Percentiles rank a stretch among this genome's conserved stretches.
These are phyloP conservation scores for Aegilops bicornis DNA, from an alignment of 176 grass and related monocot genomes.

Conservation along the genomic window DNA sequence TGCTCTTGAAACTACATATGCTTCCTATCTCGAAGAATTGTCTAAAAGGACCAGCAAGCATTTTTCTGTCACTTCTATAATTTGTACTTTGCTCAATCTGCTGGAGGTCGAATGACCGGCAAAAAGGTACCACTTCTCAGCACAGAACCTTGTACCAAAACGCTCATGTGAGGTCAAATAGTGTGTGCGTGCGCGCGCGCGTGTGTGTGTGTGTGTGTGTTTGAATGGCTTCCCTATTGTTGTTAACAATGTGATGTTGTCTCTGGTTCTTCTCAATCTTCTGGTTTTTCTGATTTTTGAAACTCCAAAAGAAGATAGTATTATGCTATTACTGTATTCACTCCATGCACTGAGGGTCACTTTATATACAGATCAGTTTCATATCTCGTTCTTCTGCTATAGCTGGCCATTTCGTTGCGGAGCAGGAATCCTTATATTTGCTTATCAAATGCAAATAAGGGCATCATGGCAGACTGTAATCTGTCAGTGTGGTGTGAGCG, in stretches of 20 bases:
- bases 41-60: conserved; percentile 78
- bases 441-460: background rate
- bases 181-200: background rate
- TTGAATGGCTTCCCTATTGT: background rate
- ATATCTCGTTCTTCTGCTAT: background rate
- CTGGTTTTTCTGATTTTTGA: background rate
- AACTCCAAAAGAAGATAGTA: background rate
- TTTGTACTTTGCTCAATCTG: conserved; percentile 85
- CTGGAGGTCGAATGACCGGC: conserved; percentile 92
- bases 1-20: conserved; percentile 55
- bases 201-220: too few relatives aligned
- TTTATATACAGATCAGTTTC: background rate
- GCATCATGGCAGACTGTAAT: background rate
- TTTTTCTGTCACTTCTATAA: conserved; percentile 99
- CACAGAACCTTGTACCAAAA: background rate
- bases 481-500: background rate
- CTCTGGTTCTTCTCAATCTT: background rate
- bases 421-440: background rate
- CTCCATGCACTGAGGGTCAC: background rate
- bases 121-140: conserved; percentile 59
- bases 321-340: background rate
- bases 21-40: conserved; percentile 70
- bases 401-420: background rate
- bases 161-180: background rate
- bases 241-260: background rate